Evolutionary conservation across 2,329 filamentous ascomycete genomes (phyloP).

Genomic region (Verticillium nonalfalfae): DNA sequence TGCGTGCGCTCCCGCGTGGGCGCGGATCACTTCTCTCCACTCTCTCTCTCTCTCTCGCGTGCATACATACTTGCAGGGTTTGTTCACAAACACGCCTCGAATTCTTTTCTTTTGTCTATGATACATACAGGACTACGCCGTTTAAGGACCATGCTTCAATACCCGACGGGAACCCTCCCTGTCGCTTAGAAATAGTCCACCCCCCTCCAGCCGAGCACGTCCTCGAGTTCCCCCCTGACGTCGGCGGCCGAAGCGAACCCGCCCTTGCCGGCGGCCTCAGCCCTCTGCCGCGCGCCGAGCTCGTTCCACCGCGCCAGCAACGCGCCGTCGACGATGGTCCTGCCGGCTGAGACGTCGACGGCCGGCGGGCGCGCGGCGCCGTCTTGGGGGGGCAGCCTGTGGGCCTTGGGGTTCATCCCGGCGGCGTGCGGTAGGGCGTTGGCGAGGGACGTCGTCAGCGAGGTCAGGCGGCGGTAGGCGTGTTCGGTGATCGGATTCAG

Average conservation of each 20-base stretch:
- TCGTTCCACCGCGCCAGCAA: conserved; percentile 71
- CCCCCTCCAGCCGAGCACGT: conserved; percentile 55
- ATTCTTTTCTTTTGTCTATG: no score
- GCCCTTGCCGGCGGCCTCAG: conserved; percentile 68
- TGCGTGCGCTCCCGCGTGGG: no score
- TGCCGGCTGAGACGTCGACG: conserved; percentile 51
- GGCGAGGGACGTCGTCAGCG: conserved; percentile 72
- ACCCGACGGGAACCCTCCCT: background rate
- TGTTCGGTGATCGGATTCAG: conserved; percentile 74
- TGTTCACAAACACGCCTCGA: no score
- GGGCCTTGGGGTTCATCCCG: conserved; percentile 77
- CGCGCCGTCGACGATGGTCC: conserved; percentile 73
- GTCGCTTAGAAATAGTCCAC: conserved; percentile 43
- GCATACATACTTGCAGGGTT: no score
- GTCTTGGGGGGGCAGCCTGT: conserved; percentile 48
- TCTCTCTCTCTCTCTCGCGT: no score
- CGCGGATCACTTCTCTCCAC: no score
- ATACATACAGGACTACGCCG: no score
- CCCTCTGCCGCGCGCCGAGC: conserved; percentile 62
- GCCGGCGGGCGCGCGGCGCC: conserved; percentile 41
- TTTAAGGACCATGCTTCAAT: no score
- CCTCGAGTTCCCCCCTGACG: conserved; percentile 64
- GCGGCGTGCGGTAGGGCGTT: conserved; percentile 70
- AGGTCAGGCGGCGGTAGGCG: conserved; percentile 76
- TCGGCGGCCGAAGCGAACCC: conserved; percentile 61